Conservation (phyloP, 2,329 filamentous ascomycete genomes). For the Beauveria sp. region DNA sequence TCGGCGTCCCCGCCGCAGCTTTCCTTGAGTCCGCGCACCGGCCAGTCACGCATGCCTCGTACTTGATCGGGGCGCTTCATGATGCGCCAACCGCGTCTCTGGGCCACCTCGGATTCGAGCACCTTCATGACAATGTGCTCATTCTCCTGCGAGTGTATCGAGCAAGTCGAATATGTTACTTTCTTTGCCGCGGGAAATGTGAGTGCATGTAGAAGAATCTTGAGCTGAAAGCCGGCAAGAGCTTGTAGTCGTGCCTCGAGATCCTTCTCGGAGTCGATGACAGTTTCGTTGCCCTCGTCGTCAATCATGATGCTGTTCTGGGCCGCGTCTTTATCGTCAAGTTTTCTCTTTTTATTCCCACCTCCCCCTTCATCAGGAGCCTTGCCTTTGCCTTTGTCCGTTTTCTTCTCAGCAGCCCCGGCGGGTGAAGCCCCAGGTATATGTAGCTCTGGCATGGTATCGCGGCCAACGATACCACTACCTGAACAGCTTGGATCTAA, state of each 20-base stretch:
- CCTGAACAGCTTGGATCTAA: conserved; percentile 94
- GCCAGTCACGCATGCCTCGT: conserved; percentile 68
- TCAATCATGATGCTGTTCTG: conserved; percentile 38
- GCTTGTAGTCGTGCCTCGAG: conserved; percentile 59
- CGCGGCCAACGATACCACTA: conserved; percentile 85
- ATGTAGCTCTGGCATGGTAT: conserved; percentile 64
- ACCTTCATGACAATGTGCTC: conserved; percentile 73
- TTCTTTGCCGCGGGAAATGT: conserved; percentile 65
- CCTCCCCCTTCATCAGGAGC: background rate
- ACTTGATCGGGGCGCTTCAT: conserved; percentile 66
- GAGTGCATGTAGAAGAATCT: conserved; percentile 77
- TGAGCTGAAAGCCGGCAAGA: conserved; percentile 74
- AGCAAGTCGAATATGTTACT: conserved; percentile 92
- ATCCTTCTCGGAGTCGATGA: conserved; percentile 46
- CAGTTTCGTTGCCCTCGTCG: conserved; percentile 50
- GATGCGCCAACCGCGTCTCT: conserved; percentile 67
- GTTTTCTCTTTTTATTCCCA: conserved; percentile 36
- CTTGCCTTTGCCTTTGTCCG: conserved; percentile 14
- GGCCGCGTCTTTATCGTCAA: conserved; percentile 26
- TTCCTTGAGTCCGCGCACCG: conserved; percentile 51
- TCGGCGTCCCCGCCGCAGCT: conserved; percentile 41
- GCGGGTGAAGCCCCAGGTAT: conserved; percentile 36
- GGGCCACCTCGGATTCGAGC: conserved; percentile 59
- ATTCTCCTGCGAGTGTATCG: conserved; percentile 79
- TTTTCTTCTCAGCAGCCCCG: conserved; percentile 13